Base-by-base conservation (phyloP, 2,329 filamentous ascomycete genomes). In the Aspergillus viridinutans region DNA sequence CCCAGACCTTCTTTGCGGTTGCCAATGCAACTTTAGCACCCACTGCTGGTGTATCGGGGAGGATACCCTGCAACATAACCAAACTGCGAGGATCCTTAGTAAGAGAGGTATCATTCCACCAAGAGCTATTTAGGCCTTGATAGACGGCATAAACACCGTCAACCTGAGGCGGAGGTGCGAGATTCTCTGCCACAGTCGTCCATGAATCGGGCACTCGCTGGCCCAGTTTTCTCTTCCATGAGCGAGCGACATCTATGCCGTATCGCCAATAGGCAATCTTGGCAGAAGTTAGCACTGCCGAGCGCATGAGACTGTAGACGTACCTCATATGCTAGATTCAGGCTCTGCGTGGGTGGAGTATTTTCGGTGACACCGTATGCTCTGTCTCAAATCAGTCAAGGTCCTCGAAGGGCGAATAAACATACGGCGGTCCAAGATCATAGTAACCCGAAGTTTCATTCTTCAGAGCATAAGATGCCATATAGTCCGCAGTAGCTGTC, bases 261-360 rank as follows among this genome's bases (percentile, higher is more conserved):
- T 61, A 61, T 20, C 54, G 29, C 60, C 60, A 61, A 26, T 61
- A 61, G 14, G 60, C 55, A 21, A 56, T 53, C 60, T 61, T 17
- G 12, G 12, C 23, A 1, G 21, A 20, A 26, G 17, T 20, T 48
- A 12, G 6, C 17, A 9, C 3, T 21, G 28, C 3, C 21, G 3
- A 0, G 6, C 10, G 20, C 20, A 2, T 6, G 7, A n/a, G 2
- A 53, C 4, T 20, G 8, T 12, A n/a, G 23, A 3, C 5, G 3
- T 32, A 61, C 60, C 32, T 61, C 60, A 26, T 60, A 61, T n/a
- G 60, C 58, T 12, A 61, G 55, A 42, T 61, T 60, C 2, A 56
- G 45, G 7, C 50, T 56, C 14, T 55, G 42, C 4, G 28, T 17
- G 3, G 60, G 58, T 9, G 55, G 58, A 8, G 60, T 61, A 40